phyloP scores from a whole-genome alignment of 176 grass and related monocot genomes.

The Stipa capillata region DNA sequence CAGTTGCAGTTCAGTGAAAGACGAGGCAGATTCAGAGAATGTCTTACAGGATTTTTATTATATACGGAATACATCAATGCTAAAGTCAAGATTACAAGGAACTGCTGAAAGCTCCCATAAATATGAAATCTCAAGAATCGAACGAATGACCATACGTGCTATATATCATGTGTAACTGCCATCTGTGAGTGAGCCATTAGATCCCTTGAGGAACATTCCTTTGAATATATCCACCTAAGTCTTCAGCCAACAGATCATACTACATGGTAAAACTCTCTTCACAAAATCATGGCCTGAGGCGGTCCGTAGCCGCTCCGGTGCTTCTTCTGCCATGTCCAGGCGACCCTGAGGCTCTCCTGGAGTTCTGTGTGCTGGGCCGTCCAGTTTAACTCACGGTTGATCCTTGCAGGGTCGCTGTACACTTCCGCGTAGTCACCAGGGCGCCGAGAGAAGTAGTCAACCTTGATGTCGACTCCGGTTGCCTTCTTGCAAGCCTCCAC shows the following conservation, averaged over 20 bases:
- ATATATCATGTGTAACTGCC: constrained; percentile 22
- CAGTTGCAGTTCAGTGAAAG: background rate
- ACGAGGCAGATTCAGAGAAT: background rate
- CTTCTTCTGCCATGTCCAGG: constrained; percentile 76
- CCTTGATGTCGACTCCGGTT: constrained; percentile 68
- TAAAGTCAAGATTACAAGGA: constrained; percentile 37
- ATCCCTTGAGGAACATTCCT: too few relatives aligned
- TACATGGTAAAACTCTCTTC: background rate
- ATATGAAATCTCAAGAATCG: constrained; percentile 14
- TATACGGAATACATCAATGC: background rate
- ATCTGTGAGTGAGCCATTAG: constrained; percentile 24
- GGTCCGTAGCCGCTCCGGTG: constrained; percentile 58
- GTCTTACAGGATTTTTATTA: background rate
- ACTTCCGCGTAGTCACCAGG: constrained; percentile 88
- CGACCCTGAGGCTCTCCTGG: constrained; percentile 65
- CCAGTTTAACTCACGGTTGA: constrained; percentile 79
- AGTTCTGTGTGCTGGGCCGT: constrained; percentile 67
- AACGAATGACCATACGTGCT: constrained; percentile 31
- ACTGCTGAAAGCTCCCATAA: constrained; percentile 8
- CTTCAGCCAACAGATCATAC: constrained; percentile 2
- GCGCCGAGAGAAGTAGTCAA: constrained; percentile 63
- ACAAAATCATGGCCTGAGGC: constrained; percentile 39
- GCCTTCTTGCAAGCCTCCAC: constrained; percentile 89
- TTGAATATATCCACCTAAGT: constrained; percentile 28
- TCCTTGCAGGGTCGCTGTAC: constrained; percentile 70